A percentile compares a stretch with the other conserved stretches of the same genome.
These are phyloP conservation scores for Castanea mollissima DNA, from an alignment of 306 rosid species.

Conservation along the genomic window DNA sequence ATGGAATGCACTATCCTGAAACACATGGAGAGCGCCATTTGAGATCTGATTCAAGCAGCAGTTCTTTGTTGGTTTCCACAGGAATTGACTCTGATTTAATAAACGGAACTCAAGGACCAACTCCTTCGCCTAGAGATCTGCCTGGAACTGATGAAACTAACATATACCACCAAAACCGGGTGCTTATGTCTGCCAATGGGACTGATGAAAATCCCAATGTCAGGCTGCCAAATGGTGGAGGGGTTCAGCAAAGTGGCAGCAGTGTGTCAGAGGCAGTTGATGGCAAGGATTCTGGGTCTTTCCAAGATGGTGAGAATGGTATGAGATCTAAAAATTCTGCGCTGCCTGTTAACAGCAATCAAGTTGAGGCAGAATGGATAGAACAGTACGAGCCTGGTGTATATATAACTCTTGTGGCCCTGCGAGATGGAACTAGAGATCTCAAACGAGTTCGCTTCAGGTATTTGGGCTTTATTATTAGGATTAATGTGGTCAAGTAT, in stretches of 20 bases:
- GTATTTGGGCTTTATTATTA: slow-evolving; percentile 29
- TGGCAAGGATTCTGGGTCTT: slow-evolving; percentile 60
- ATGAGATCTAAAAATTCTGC: slow-evolving; percentile 44
- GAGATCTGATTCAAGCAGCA: slow-evolving; percentile 61
- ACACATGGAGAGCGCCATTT: slow-evolving; percentile 50
- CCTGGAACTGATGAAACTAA: slow-evolving; percentile 46
- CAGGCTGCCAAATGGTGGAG: slow-evolving; percentile 46
- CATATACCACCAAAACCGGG: slow-evolving; percentile 39
- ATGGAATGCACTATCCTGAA: slow-evolving; percentile 52
- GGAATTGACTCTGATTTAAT: slow-evolving; percentile 50
- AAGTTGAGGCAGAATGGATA: slow-evolving; percentile 92
- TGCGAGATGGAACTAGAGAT: slow-evolving; percentile 83
- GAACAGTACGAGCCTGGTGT: slow-evolving; percentile 98
- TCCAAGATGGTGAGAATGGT: slow-evolving; percentile 56
- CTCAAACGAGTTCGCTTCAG: slow-evolving; percentile 98
- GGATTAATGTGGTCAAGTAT: not conserved
- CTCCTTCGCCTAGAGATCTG: slow-evolving; percentile 36
- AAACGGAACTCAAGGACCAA: slow-evolving; percentile 34
- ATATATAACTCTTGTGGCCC: slow-evolving; percentile 90
- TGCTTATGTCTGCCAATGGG: slow-evolving; percentile 38
- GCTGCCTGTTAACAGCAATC: slow-evolving; percentile 39
- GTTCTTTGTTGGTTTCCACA: slow-evolving; percentile 58
- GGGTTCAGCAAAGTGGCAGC: slow-evolving; percentile 41
- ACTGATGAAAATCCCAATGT: slow-evolving; percentile 30
- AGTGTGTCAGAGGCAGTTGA: slow-evolving; percentile 52